Evolutionary conservation across 2,329 filamentous ascomycete genomes (phyloP), one percentile per base, ranked within the genome.

Genomic region (Nannizziopsis arthrosporioides): DNA sequence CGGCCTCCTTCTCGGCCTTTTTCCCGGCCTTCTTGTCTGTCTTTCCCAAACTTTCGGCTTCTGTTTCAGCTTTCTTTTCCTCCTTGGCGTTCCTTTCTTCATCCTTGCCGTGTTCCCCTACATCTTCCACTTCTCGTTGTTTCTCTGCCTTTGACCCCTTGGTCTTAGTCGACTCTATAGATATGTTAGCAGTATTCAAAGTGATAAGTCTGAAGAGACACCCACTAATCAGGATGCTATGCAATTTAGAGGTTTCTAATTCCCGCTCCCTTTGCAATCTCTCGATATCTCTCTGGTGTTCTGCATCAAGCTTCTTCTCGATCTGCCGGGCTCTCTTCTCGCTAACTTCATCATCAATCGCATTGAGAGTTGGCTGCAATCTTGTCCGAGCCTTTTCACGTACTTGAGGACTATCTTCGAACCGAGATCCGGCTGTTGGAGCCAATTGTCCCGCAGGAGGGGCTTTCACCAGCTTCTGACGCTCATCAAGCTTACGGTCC

Each of bases 301-400:
- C 47, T 17, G 35, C 18, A 17, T 51, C 51, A 35, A 53, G 48
- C 14, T 51, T 39, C 27, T 50, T 44, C 37, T 43, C 46, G 38
- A 53, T 18, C 2, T n/a, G 34, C 15, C 38, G 31, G 2, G 44
- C 37, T 37, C 42, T 39, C 22, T 31, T 42, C 14, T 36, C 27
- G 27, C 44, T 44, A 11, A 51, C 48, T 32, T 32, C 17, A 10
- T 44, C 42, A 19, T 53, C 44, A 18, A 53, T 53, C 5, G 38
- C 42, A 35, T 39, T 36, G 8, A 53, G 32, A 3, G 42, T 50
- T 42, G 51, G 51, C 14, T 45, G 31, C 10, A 53, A 30, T 15
- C 38, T 50, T 6, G 41, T 36, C 7, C 77, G 74, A 5, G 87
- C 87, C 54, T 92, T 84, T 8, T 76, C 77, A 54, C 93, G 78